Evolutionary conservation across 164 flowering plant genomes (phyloP).

Genomic region (Stephania japonica): DNA sequence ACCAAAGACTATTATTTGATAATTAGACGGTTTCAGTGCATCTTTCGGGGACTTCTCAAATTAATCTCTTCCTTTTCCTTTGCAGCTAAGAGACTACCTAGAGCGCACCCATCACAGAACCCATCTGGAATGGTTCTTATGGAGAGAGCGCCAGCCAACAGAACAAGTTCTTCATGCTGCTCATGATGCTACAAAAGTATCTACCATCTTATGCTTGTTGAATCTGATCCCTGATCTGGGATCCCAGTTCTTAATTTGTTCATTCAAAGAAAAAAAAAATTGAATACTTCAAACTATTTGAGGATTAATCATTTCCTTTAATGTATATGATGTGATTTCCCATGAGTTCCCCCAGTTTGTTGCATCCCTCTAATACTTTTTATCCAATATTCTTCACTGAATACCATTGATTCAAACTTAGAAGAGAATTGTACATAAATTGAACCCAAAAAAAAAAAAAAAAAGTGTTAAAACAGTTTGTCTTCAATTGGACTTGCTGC

Average conservation of each 20-base stretch:
- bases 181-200: neutral
- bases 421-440: too few species aligned
- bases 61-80: slow-evolving; percentile 4
- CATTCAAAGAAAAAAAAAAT: too few species aligned
- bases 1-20: neutral
- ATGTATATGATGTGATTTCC: neutral
- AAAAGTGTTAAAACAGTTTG: too few species aligned
- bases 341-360: neutral
- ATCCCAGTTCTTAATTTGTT: too few species aligned
- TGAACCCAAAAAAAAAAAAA: too few species aligned
- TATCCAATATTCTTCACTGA: too few species aligned
- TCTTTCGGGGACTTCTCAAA: neutral
- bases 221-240: neutral
- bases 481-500: too few species aligned
- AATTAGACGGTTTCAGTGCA: neutral
- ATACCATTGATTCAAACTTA: too few species aligned
- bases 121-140: slow-evolving; percentile 79
- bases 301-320: neutral
- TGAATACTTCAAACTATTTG: neutral
- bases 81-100: slow-evolving; percentile 66
- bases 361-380: neutral
- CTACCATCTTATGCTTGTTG: neutral
- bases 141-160: slow-evolving; percentile 50
- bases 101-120: slow-evolving; percentile 69
- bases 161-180: slow-evolving; percentile 13